These are phyloP conservation scores for Verruconis gallopava DNA, from an alignment of 2,329 filamentous ascomycete genomes.

Conservation along the genomic window DNA sequence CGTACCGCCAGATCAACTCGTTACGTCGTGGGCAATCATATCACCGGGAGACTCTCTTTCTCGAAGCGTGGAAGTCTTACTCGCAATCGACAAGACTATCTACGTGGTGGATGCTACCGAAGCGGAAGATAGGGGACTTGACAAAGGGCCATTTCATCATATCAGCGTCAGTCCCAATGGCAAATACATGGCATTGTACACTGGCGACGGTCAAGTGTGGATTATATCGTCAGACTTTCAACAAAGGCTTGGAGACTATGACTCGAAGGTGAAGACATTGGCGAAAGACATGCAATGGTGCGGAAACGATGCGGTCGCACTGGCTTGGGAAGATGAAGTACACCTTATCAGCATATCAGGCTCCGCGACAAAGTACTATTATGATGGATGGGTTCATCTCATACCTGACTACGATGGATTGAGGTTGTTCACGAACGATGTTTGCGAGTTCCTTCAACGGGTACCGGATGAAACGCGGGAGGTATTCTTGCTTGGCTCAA, in stretches of 20 bases:
- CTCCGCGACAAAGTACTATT: conserved; percentile 67
- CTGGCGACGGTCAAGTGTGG: conserved; percentile 71
- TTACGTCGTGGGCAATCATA: conserved; percentile 82
- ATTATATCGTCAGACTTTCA: conserved; percentile 95
- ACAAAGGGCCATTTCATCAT: conserved; percentile 85
- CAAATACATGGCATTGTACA: conserved; percentile 77
- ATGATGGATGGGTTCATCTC: conserved; percentile 82
- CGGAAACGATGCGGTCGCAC: conserved; percentile 80
- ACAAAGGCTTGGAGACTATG: conserved; percentile 79
- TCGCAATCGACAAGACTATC: conserved; percentile 74
- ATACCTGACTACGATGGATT: conserved; percentile 84
- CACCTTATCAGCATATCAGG: conserved; percentile 82
- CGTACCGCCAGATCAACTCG: conserved; percentile 58
- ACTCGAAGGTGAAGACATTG: conserved; percentile 71
- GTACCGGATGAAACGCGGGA: conserved; percentile 78
- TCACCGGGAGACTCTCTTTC: conserved; percentile 81
- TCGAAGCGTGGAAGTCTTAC: conserved; percentile 79
- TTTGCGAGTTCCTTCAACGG: conserved; percentile 95
- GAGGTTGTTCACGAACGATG: conserved; percentile 76
- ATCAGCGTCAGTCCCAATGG: conserved; percentile 86
- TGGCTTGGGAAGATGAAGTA: conserved; percentile 97
- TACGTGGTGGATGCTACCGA: conserved; percentile 80
- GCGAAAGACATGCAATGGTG: conserved; percentile 93
- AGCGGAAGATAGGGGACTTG: conserved; percentile 78
- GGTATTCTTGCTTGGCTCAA: conserved; percentile 78